Conservation (phyloP, 257 asterid genomes). For the Primulina tabacum region DNA sequence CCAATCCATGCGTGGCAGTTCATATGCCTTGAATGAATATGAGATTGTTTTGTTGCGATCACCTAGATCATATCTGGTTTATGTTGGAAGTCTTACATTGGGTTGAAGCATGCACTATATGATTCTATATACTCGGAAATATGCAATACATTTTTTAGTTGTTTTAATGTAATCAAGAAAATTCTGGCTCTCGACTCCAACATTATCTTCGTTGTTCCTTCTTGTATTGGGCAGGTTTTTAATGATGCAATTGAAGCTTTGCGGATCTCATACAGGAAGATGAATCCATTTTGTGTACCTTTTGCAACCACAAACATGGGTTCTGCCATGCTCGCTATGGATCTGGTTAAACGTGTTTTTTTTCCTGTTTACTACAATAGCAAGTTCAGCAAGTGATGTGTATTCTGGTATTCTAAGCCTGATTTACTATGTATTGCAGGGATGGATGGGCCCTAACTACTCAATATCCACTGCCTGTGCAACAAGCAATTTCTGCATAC, state of each 20-base stretch:
- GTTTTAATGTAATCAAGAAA: background rate
- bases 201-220: slow-evolving; percentile 10
- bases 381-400: background rate
- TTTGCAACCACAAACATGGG: slow-evolving; percentile 99
- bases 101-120: background rate
- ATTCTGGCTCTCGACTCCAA: slow-evolving; percentile 13
- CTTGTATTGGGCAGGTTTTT: slow-evolving; percentile 62
- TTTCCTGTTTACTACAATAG: background rate
- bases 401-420: slow-evolving; percentile 20
- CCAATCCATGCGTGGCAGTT: slow-evolving; percentile 8
- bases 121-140: background rate
- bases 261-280: slow-evolving; percentile 73
- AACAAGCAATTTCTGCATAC: slow-evolving; percentile 90
- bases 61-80: background rate
- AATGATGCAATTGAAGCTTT: slow-evolving; percentile 90
- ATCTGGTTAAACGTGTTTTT: slow-evolving; percentile 48
- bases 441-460: slow-evolving; percentile 99
- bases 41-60: slow-evolving; percentile 16
- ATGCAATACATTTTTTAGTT: slow-evolving; percentile 7
- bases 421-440: slow-evolving; percentile 47
- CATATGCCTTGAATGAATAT: slow-evolving; percentile 10
- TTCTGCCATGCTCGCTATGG: slow-evolving; percentile 97
- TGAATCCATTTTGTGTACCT: slow-evolving; percentile 98
- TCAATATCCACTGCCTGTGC: slow-evolving; percentile 98
- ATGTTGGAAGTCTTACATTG: slow-evolving; percentile 10